Percentiles rank a stretch among this genome's conserved stretches.
Evolutionary conservation across 768 basidiomycete genomes (phyloP).

Genomic region (Boletales sp.): DNA sequence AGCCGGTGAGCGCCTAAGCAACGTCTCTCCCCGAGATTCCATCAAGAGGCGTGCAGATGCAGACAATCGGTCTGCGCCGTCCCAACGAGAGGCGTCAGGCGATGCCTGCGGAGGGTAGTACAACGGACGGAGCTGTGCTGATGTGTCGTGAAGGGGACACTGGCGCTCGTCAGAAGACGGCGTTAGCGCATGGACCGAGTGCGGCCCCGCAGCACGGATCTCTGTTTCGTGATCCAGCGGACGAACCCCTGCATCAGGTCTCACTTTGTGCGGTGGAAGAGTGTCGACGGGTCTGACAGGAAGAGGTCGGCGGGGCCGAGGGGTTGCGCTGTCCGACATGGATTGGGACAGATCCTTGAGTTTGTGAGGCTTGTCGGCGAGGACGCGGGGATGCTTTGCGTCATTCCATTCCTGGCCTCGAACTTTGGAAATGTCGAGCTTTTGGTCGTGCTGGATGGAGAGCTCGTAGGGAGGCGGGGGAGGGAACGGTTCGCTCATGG

Average conservation of each 20-base stretch:
- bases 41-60: slow-evolving; percentile 1
- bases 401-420: slow-evolving; percentile 16
- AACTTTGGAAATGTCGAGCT: slow-evolving; percentile 1
- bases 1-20: slow-evolving; percentile 20
- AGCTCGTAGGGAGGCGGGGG: slow-evolving; percentile 41
- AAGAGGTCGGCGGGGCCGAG: slow-evolving; percentile 22
- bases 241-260: too few species aligned
- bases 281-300: slow-evolving; percentile 19
- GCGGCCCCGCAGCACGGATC: too few species aligned
- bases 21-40: slow-evolving; percentile 9
- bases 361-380: slow-evolving; percentile 3
- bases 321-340: neutral
- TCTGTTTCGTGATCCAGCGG: neutral
- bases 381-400: slow-evolving; percentile 5
- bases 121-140: slow-evolving; percentile 18
- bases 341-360: neutral
- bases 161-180: slow-evolving; percentile 35
- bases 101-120: slow-evolving; percentile 22
- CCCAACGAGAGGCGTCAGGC: slow-evolving; percentile 16
- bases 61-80: slow-evolving; percentile 6
- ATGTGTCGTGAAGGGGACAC: slow-evolving; percentile 14
- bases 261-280: neutral
- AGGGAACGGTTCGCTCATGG: slow-evolving; percentile 24
- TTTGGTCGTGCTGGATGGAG: slow-evolving; percentile 42
- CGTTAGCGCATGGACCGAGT: slow-evolving; percentile 10